Percentiles rank a stretch among this genome's conserved stretches.
Conservation (phyloP, 257 asterid species). For the Cynanchum wilfordii region DNA sequence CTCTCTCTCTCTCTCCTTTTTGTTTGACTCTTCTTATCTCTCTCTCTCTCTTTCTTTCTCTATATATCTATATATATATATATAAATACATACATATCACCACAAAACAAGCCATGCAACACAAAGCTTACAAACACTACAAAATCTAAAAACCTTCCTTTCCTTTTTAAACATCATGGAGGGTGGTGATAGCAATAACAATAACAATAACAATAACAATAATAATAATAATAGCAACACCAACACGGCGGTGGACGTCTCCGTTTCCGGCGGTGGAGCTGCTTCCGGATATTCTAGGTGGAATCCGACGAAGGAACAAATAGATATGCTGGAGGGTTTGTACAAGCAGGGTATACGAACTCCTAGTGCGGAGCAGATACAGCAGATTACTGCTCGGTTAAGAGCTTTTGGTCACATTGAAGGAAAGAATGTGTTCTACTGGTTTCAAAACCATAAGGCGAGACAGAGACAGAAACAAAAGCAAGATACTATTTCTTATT, state of each 20-base stretch:
- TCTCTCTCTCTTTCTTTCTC: background rate
- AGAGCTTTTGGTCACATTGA: constrained; percentile 71
- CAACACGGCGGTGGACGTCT: background rate
- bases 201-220: too few species aligned
- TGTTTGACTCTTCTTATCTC: constrained; percentile 14
- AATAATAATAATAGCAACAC: too few species aligned
- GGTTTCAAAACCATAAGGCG: constrained; percentile 94
- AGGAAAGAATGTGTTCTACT: constrained; percentile 82
- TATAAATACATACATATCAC: background rate
- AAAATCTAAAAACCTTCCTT: background rate
- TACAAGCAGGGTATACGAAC: constrained; percentile 75
- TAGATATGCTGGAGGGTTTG: constrained; percentile 60
- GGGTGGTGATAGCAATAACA: constrained; percentile 21
- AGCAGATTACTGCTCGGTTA: constrained; percentile 54
- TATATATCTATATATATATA: too few species aligned
- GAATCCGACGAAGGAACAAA: constrained; percentile 90
- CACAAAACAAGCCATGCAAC: constrained; percentile 2
- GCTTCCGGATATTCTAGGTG: constrained; percentile 51
- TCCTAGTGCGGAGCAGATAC: constrained; percentile 79
- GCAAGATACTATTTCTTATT: constrained; percentile 38
- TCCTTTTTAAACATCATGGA: constrained; percentile 25
- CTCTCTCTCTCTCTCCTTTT: constrained; percentile 10
- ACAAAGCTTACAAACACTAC: background rate
- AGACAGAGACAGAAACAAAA: constrained; percentile 90
- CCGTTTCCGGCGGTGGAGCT: constrained; percentile 20